A percentile compares a stretch with the other conserved stretches of the same genome.
Conservation (phyloP, 169 alveolate genomes). For the Eimeria praecox region DNA sequence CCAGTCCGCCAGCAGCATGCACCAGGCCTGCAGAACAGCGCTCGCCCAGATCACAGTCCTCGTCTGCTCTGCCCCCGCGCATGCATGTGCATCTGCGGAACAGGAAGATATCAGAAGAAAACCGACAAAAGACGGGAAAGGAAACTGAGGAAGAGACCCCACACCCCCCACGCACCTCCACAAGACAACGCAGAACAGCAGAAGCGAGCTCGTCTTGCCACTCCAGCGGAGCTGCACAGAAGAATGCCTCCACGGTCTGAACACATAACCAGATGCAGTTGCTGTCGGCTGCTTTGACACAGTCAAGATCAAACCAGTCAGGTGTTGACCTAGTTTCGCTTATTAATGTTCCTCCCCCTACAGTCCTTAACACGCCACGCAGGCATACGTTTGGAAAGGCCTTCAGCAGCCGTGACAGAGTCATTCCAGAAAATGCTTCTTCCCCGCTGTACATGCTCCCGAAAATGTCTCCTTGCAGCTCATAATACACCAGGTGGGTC, state of each 20-base stretch:
- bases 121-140: background rate
- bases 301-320: background rate
- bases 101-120: background rate
- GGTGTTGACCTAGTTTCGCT: background rate
- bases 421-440: slow-evolving; percentile 24
- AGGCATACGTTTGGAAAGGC: slow-evolving; percentile 68
- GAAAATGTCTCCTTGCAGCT: slow-evolving; percentile 71
- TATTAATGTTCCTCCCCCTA: background rate
- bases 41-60: background rate
- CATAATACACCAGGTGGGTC: slow-evolving; percentile 68
- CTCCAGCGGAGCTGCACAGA: slow-evolving; percentile 49
- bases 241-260: slow-evolving; percentile 76
- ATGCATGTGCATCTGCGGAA: background rate
- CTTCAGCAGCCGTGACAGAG: slow-evolving; percentile 61
- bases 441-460: slow-evolving; percentile 53
- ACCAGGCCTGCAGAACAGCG: slow-evolving; percentile 67
- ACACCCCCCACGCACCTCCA: slow-evolving; percentile 27
- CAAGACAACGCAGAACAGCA: slow-evolving; percentile 62
- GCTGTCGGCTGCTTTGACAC: background rate
- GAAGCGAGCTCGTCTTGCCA: slow-evolving; percentile 75
- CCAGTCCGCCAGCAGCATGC: slow-evolving; percentile 63
- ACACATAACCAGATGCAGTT: background rate
- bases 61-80: background rate
- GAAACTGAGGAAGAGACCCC: background rate
- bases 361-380: no score